A percentile compares a stretch with the other conserved stretches of the same genome.
These are phyloP conservation scores for Volvox carteri DNA, from an alignment of 163 green algal genomes.

Conservation along the genomic window DNA sequence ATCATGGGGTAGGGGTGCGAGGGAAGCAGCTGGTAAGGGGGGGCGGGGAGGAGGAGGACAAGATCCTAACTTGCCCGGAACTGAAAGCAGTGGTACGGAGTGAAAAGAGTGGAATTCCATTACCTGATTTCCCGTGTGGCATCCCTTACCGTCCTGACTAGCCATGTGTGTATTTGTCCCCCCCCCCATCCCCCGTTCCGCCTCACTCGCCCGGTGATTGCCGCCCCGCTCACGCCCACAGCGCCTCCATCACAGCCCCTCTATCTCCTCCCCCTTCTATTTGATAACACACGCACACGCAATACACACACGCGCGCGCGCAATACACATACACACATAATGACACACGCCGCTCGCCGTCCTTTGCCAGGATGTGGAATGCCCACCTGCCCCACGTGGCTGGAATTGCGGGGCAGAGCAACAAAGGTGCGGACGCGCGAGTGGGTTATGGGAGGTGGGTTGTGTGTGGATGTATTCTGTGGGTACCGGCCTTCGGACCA, in stretches of 20 bases:
- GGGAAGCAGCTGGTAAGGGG: not conserved
- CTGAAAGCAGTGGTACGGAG: not conserved
- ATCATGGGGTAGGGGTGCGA: not conserved
- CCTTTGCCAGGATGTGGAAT: constrained; percentile 79
- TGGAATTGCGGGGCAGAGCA: constrained; percentile 94
- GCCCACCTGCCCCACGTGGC: constrained; percentile 97
- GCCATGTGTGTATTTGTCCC: too few species aligned
- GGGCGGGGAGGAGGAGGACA: not conserved
- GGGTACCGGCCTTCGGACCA: too few species aligned
- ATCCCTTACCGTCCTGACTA: too few species aligned
- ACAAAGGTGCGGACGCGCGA: constrained; percentile 73
- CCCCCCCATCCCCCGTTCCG: too few species aligned
- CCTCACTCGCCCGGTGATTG: not conserved
- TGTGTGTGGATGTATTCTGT: not conserved
- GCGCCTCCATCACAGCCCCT: not conserved
- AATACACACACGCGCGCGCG: too few species aligned
- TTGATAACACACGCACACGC: not conserved
- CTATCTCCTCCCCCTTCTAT: not conserved
- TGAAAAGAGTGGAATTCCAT: not conserved
- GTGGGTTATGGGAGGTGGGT: not conserved
- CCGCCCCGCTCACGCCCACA: not conserved
- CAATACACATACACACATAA: not conserved
- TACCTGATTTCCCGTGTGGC: not conserved
- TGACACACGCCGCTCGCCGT: not conserved
- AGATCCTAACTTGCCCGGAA: not conserved